Percentiles rank a stretch among this genome's conserved stretches.
phyloP scores from a whole-genome alignment of 306 rosid species.

The Fragaria nilgerrensis region DNA sequence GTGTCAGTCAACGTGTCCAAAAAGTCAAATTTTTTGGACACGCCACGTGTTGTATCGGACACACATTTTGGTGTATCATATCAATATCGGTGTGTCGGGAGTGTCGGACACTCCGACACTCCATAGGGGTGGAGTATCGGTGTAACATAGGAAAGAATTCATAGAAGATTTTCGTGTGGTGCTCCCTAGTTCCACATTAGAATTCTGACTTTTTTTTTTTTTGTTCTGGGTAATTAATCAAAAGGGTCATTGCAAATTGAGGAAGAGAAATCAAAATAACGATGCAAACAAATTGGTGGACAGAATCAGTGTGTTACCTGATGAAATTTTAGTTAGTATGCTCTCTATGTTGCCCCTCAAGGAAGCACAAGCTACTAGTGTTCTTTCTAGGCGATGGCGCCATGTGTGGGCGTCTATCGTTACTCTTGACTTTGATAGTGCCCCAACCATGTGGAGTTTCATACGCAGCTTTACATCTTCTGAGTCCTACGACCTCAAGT shows the following conservation, averaged over 20 bases:
- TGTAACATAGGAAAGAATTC: no score
- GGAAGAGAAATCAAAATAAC: background rate
- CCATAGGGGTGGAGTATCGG: no score
- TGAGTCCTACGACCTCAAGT: background rate
- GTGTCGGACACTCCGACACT: no score
- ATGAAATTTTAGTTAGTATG: background rate
- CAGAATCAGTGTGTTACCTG: background rate
- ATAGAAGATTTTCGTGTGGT: no score
- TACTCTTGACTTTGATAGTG: background rate
- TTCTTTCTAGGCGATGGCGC: background rate
- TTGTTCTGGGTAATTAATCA: background rate
- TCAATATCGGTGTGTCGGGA: no score
- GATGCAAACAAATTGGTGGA: background rate
- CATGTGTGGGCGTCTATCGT: background rate
- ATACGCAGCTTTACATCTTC: background rate
- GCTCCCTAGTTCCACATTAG: no score
- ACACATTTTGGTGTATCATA: no score
- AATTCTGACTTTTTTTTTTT: no score
- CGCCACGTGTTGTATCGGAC: no score
- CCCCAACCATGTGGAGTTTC: background rate
- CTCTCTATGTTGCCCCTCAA: background rate
- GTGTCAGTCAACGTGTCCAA: no score
- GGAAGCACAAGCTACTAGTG: constrained; percentile 2
- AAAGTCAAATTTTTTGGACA: no score
- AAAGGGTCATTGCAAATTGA: background rate